These are phyloP conservation scores for Rusavskia elegans DNA, from an alignment of 495 filamentous ascomycete species.

Conservation along the genomic window DNA sequence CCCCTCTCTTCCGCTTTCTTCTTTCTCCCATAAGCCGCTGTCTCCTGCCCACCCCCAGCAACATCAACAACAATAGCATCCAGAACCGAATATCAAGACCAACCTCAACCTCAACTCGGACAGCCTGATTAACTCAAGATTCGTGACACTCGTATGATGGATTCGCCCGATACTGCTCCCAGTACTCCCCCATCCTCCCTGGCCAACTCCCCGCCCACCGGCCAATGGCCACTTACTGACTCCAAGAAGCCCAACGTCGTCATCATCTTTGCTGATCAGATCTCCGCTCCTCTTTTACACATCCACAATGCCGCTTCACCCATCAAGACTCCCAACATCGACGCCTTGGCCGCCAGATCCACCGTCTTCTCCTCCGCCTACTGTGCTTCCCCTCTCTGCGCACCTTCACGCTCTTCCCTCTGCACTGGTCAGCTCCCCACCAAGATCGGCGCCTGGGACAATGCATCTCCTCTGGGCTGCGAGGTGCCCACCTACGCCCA, in stretches of 20 bases:
- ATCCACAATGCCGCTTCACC: slow-evolving; percentile 66
- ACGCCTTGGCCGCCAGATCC: slow-evolving; percentile 57
- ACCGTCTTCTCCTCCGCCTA: slow-evolving; percentile 82
- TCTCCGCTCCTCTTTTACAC: slow-evolving; percentile 69
- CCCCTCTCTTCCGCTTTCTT: too few relatives aligned
- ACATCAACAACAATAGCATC: too few relatives aligned
- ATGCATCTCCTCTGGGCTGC: slow-evolving; percentile 56
- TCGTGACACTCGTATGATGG: not conserved
- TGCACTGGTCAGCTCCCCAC: slow-evolving; percentile 75
- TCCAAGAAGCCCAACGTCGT: slow-evolving; percentile 51
- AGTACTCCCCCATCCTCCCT: not conserved
- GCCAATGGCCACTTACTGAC: not conserved
- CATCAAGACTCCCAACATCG: slow-evolving; percentile 75
- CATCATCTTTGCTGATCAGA: slow-evolving; percentile 87
- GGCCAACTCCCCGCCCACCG: slow-evolving; percentile 5
- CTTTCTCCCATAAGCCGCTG: too few relatives aligned
- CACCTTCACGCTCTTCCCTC: slow-evolving; percentile 77
- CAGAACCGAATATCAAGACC: too few relatives aligned
- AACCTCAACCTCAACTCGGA: too few relatives aligned
- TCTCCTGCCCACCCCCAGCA: too few relatives aligned
- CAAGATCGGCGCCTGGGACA: slow-evolving; percentile 77
- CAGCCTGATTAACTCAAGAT: too few relatives aligned
- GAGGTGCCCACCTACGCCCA: slow-evolving; percentile 79
- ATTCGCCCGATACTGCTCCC: not conserved
- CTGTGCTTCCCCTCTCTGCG: slow-evolving; percentile 78